Conservation (phyloP, 495 filamentous ascomycete species). For the Bacidia rubella region DNA sequence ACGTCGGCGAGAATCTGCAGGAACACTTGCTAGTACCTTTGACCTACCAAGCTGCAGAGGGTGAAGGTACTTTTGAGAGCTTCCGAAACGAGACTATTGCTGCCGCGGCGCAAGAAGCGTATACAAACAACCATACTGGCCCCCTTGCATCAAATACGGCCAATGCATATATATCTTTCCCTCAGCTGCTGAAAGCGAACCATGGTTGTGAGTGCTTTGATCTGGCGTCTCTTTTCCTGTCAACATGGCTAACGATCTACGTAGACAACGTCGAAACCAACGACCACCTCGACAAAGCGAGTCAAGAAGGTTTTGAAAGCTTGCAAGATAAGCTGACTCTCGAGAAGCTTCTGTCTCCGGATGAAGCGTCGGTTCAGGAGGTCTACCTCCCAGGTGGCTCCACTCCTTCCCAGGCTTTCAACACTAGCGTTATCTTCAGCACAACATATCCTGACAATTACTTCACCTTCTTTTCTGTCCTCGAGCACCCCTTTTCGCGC, state of each 20-base stretch:
- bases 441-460: conserved; percentile 11
- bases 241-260: too few species aligned
- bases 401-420: conserved; percentile 1
- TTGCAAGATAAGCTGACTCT: neutral
- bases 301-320: neutral
- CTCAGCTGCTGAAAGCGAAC: conserved; percentile 8
- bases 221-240: too few species aligned
- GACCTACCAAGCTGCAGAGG: conserved; percentile 9
- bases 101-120: conserved; percentile 2
- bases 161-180: conserved; percentile 14
- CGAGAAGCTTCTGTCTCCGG: conserved; percentile 6
- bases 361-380: conserved; percentile 8
- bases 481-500: conserved; percentile 40
- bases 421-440: conserved; percentile 11
- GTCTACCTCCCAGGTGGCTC: conserved; percentile 7
- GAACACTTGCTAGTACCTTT: conserved; percentile 26
- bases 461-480: conserved; percentile 12
- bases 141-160: conserved; percentile 10
- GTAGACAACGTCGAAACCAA: neutral
- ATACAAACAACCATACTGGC: conserved; percentile 12
- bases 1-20: conserved; percentile 35
- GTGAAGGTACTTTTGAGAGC: conserved; percentile 9
- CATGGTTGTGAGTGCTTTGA: conserved; percentile 3
- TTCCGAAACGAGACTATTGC: conserved; percentile 3
- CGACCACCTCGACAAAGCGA: neutral